Evolutionary conservation across 768 basidiomycete genomes (phyloP), one percentile per base, ranked within the genome.

Genomic region (Collybiopsis confluens): DNA sequence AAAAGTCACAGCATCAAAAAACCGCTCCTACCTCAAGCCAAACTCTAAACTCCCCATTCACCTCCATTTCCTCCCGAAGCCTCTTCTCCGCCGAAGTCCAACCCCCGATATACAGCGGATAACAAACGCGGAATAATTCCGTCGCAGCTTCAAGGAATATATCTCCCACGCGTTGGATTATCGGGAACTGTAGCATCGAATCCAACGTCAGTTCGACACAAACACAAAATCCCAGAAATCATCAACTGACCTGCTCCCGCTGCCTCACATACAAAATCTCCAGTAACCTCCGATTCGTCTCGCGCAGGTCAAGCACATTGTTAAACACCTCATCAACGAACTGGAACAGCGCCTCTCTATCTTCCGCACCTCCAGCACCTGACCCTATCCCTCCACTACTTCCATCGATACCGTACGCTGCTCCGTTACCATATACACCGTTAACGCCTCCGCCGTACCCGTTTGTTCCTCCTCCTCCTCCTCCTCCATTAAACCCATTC

Each of bases 311-410:
- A 4, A 88, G 74, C 37, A 95, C 84, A 64, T 97, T 97, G 46
- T 89, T 85, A 58, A 98, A 95, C 3, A 95, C 86, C 30, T 91
- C 87, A 41, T 91, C 88, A 46, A 97, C 85, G 67, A 98, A 96
- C 30, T 86, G 82, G 28, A 90, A 87, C 6, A 96, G 68, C 28
- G 81, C 74, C 23, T 47, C 45, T 11, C 45, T 26, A 35, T 47
- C 45, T 33, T 47, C 45, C 45, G 33, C 30, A 27, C 38, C 38
- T 9, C 20, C 43, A 20, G 15, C 23, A 21, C 42, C 42, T 6
- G 18, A 4, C 7, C 20, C 42, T 20, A 23, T 44, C 24, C 5
- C 16, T 16, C 23, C 23, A 6, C 18, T 30, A 9, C 28, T 21
- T 8, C 8, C 18, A 13, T 28, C 45, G 20, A 16, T 20, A 11